phyloP scores from a whole-genome alignment of 1,284 basidiomycete genomes.

The Tetrapyrgos nigripes region DNA sequence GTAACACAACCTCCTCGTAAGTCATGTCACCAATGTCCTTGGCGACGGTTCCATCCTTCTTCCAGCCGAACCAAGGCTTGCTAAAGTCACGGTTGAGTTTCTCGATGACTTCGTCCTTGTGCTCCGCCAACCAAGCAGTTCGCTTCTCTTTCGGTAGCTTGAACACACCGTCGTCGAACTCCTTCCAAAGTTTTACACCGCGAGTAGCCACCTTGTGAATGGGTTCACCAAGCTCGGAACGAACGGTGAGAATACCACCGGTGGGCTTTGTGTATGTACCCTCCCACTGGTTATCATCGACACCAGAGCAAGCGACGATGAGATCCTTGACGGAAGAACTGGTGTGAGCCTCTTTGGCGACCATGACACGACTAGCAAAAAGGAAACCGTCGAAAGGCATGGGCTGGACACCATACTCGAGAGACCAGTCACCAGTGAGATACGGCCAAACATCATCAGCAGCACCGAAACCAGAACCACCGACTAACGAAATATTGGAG shows the following conservation, averaged over 20 bases:
- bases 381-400: constrained; percentile 99
- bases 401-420: constrained; percentile 85
- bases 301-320: constrained; percentile 94
- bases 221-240: constrained; percentile 97
- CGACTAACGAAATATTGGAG: constrained; percentile 89
- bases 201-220: constrained; percentile 99
- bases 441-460: constrained; percentile 98
- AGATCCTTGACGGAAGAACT: constrained; percentile 94
- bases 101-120: constrained; percentile 88
- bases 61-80: constrained; percentile 97
- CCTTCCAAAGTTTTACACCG: constrained; percentile 96
- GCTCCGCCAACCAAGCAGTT: constrained; percentile 85
- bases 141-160: constrained; percentile 96
- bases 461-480: constrained; percentile 96
- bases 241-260: constrained; percentile 95
- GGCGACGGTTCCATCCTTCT: constrained; percentile 87
- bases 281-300: constrained; percentile 92
- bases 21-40: constrained; percentile 96
- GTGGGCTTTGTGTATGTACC: constrained; percentile 95
- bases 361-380: constrained; percentile 96
- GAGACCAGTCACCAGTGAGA: constrained; percentile 95
- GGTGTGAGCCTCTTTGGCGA: constrained; percentile 98
- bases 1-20: constrained; percentile 93
- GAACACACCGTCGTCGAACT: constrained; percentile 98
- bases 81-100: constrained; percentile 96